Evolutionary conservation across 768 basidiomycete genomes (phyloP).

Genomic region (Calvatia gigantea): DNA sequence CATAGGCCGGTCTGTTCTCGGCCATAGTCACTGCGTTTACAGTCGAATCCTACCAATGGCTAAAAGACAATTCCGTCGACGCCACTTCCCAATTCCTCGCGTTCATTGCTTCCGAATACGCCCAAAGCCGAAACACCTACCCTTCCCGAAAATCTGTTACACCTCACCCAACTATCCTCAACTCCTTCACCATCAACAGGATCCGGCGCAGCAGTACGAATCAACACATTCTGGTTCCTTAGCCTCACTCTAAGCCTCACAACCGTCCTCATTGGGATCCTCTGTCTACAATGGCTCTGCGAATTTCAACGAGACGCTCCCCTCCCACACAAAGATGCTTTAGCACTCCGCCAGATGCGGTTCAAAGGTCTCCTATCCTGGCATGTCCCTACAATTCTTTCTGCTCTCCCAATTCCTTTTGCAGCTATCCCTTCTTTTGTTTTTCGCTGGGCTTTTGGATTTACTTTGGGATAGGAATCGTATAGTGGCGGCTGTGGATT

Average conservation of each 20-base stretch:
- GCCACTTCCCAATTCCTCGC: slow-evolving; percentile 23
- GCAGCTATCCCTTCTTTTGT: slow-evolving; percentile 15
- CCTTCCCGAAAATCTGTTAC: background rate
- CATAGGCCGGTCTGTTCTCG: slow-evolving; percentile 39
- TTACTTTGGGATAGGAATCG: slow-evolving; percentile 13
- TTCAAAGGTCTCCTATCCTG: slow-evolving; percentile 12
- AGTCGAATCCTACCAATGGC: slow-evolving; percentile 29
- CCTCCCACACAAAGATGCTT: slow-evolving; percentile 14
- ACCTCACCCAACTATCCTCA: background rate
- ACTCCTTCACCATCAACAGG: background rate
- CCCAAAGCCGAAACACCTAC: slow-evolving; percentile 1
- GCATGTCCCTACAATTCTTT: slow-evolving; percentile 14
- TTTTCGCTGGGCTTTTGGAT: slow-evolving; percentile 15
- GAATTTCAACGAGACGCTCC: slow-evolving; percentile 13
- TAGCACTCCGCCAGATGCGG: slow-evolving; percentile 16
- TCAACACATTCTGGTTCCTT: slow-evolving; percentile 16
- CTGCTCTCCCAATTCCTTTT: slow-evolving; percentile 14
- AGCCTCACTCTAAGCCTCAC: slow-evolving; percentile 16
- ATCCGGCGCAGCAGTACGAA: slow-evolving; percentile 9
- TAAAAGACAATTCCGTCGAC: slow-evolving; percentile 26
- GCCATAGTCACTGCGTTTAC: slow-evolving; percentile 35
- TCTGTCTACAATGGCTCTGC: slow-evolving; percentile 18
- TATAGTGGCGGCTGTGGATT: slow-evolving; percentile 10
- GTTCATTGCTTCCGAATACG: slow-evolving; percentile 8
- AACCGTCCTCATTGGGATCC: slow-evolving; percentile 15